These are phyloP conservation scores for Cardamine chenopodiifolia DNA, from an alignment of 345 rosid species.

Conservation along the genomic window DNA sequence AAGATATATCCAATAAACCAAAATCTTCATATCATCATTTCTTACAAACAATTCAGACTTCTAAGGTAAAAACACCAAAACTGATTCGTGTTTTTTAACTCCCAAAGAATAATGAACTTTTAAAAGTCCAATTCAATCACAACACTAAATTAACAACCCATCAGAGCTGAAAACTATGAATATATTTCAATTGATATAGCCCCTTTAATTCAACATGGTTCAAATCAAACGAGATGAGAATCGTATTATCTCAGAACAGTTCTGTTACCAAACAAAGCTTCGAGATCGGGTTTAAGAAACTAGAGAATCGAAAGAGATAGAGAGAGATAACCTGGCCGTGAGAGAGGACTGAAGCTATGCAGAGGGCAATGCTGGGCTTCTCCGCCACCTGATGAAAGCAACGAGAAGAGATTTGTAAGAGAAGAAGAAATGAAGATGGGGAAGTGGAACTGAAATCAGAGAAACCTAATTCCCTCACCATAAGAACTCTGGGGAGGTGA, in stretches of 20 bases:
- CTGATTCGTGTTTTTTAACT: not conserved
- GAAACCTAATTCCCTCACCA: conserved; percentile 34
- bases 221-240: not conserved
- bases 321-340: conserved; percentile 52
- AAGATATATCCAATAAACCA: not conserved
- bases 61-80: not conserved
- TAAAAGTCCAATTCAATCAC: not conserved
- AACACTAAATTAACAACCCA: not conserved
- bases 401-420: not conserved
- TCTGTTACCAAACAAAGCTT: not conserved
- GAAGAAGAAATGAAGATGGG: not conserved
- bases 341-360: conserved; percentile 82
- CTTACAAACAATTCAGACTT: not conserved
- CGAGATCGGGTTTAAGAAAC: not conserved
- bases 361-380: conserved; percentile 95
- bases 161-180: not conserved
- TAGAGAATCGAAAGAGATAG: conserved; percentile 10
- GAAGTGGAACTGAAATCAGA: not conserved
- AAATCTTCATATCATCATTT: not conserved
- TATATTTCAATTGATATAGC: not conserved
- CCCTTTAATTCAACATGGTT: not conserved
- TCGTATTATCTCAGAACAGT: not conserved
- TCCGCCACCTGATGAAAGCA: conserved; percentile 72
- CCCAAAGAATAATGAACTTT: not conserved
- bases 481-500: conserved; percentile 49